These are phyloP conservation scores for Amesomyces nigricolor DNA, from an alignment of 2,329 filamentous ascomycete species.

Conservation along the genomic window DNA sequence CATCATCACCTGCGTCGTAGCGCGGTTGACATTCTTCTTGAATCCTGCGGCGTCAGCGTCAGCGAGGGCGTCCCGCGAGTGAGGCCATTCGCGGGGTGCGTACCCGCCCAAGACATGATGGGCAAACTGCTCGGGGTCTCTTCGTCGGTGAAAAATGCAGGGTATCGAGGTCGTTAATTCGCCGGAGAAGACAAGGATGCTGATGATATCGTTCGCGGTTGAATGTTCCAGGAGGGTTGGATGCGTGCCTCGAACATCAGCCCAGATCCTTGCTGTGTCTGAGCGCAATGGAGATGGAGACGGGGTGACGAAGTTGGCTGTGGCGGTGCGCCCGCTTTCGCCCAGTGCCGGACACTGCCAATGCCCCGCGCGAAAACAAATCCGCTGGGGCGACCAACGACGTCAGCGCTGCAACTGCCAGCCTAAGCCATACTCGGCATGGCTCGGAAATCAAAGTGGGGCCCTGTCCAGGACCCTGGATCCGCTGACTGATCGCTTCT, in stretches of 20 bases:
- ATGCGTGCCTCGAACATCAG: background rate
- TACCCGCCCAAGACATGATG: slow-evolving; percentile 47
- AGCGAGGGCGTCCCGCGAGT: background rate
- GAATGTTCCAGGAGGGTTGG: background rate
- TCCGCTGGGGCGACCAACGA: slow-evolving; percentile 17
- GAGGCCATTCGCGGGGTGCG: slow-evolving; percentile 21
- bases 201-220: slow-evolving; percentile 1
- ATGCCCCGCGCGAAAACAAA: slow-evolving; percentile 6
- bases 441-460: background rate
- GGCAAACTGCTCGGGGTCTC: slow-evolving; percentile 13
- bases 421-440: background rate
- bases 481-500: background rate
- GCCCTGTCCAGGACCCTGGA: background rate
- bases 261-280: slow-evolving; percentile 10
- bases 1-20: slow-evolving; percentile 99
- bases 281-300: background rate
- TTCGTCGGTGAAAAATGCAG: background rate
- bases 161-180: background rate
- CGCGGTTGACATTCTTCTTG: slow-evolving; percentile 97
- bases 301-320: slow-evolving; percentile 26
- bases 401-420: slow-evolving; percentile 20
- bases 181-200: background rate
- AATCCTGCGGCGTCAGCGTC: slow-evolving; percentile 50
- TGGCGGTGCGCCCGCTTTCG: slow-evolving; percentile 23
- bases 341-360: background rate